Base-by-base conservation (phyloP, 441 rosid genomes). In the Dalechampia spathulata region DNA sequence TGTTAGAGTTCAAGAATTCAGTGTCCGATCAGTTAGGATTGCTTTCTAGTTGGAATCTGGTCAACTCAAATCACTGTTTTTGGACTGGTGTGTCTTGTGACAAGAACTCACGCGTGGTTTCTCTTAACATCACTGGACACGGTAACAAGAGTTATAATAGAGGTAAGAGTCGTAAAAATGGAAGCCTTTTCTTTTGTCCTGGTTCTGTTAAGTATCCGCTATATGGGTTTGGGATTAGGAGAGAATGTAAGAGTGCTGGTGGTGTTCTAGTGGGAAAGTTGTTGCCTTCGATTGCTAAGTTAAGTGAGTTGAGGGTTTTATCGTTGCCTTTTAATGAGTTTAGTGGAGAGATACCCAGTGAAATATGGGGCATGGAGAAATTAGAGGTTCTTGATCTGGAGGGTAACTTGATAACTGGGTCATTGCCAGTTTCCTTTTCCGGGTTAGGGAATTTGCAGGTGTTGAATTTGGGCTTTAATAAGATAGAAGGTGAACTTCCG, bases 61-160 rank as follows among this genome's bases (percentile, higher is more conserved):
- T 13, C 32, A 71, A 55, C 47, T 65, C 81, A 46, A 60, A 68
- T 34, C 72, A 77, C 74, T 83, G 90, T 59, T 63, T 72, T 11
- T 90, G 92, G 96, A 48, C 49, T 55, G 95, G 95, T 12, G 92
- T 90, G 17, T 52, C 70, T 1, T 90, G 96, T 49, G 85, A 81
- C 67, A 58, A 69, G 14, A 59, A 62, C 39, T 79, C 80, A 0
- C 73, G 80, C 43, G 93, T 83, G 50, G 79, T 81, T 67, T 73
- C 90, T 36, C 71, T 86, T 16, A 81, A 77, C 64, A 72, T 90
- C 68, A 70, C 78, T 19, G 86, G 86, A 1, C 25, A 52, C 17
- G 66, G 72, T 42, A 74, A 62, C 14, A 59, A 41, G 32, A 16
- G 1, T 25, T 21, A 19, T 15, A 19, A 41, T 28, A 55, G 59